These are phyloP conservation scores for Trichophyton mentagrophytes DNA, from an alignment of 2,329 filamentous ascomycete genomes.

Conservation along the genomic window DNA sequence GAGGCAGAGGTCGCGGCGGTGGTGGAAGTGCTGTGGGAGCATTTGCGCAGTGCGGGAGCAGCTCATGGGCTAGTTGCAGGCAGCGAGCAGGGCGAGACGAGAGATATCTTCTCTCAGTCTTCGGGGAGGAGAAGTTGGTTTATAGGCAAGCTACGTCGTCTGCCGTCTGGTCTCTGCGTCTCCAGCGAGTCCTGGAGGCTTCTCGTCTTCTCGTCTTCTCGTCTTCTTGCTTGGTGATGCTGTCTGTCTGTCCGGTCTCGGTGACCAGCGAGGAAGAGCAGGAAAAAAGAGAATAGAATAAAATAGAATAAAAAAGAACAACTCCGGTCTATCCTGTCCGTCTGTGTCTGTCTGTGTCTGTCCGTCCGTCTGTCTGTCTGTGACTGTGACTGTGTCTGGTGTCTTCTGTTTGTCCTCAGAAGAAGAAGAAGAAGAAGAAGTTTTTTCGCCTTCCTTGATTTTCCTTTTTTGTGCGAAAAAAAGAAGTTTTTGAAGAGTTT, in stretches of 20 bases:
- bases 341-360: neutral
- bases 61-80: no score
- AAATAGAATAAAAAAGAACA: neutral
- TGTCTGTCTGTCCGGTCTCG: neutral
- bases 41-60: conserved; percentile 28
- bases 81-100: no score
- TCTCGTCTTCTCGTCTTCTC: no score
- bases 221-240: neutral
- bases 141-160: neutral
- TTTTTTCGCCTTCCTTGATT: neutral
- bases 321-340: neutral
- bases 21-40: conserved; percentile 18
- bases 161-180: neutral
- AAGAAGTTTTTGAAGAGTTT: neutral
- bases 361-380: neutral
- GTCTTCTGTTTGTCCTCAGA: neutral
- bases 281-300: neutral
- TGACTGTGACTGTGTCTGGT: neutral
- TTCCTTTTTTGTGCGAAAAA: neutral
- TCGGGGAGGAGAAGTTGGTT: no score
- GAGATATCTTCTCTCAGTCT: neutral
- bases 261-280: neutral
- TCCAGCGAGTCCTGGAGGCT: neutral
- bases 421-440: neutral
- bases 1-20: conserved; percentile 23